Conservation (phyloP, 345 rosid species). For the Anastatica hierochuntica region DNA sequence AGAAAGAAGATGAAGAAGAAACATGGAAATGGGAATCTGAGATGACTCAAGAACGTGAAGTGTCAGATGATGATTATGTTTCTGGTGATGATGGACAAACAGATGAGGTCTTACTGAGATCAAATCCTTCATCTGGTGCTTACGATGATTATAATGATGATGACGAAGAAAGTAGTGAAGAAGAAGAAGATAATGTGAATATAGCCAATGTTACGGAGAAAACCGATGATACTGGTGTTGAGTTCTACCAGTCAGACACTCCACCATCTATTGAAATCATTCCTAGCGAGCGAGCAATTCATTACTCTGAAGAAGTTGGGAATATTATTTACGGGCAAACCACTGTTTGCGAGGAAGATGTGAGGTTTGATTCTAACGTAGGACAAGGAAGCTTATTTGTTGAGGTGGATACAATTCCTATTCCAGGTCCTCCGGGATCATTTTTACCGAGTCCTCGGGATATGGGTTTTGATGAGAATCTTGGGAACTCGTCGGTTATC, state of each 20-base stretch:
- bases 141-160: slow-evolving; percentile 22
- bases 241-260: slow-evolving; percentile 29
- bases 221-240: slow-evolving; percentile 8
- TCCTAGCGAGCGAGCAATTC: slow-evolving; percentile 37
- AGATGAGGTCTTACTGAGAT: slow-evolving; percentile 26
- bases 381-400: slow-evolving; percentile 45
- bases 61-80: slow-evolving; percentile 24
- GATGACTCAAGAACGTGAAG: slow-evolving; percentile 32
- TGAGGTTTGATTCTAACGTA: slow-evolving; percentile 37
- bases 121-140: slow-evolving; percentile 21
- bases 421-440: slow-evolving; percentile 97
- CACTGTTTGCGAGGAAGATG: slow-evolving; percentile 20
- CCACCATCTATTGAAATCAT: slow-evolving; percentile 36
- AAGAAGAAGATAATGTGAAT: slow-evolving; percentile 4
- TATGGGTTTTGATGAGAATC: slow-evolving; percentile 79
- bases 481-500: slow-evolving; percentile 83
- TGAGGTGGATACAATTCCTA: slow-evolving; percentile 88
- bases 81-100: slow-evolving; percentile 24
- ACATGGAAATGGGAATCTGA: slow-evolving; percentile 16
- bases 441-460: slow-evolving; percentile 93
- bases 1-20: slow-evolving; percentile 27
- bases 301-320: slow-evolving; percentile 43
- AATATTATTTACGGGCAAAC: slow-evolving; percentile 28
- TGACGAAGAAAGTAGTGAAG: slow-evolving; percentile 28
- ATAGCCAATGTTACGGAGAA: slow-evolving; percentile 5